These are phyloP conservation scores for Fusarium papillatum DNA, from an alignment of 2,329 filamentous ascomycete species.

Conservation along the genomic window DNA sequence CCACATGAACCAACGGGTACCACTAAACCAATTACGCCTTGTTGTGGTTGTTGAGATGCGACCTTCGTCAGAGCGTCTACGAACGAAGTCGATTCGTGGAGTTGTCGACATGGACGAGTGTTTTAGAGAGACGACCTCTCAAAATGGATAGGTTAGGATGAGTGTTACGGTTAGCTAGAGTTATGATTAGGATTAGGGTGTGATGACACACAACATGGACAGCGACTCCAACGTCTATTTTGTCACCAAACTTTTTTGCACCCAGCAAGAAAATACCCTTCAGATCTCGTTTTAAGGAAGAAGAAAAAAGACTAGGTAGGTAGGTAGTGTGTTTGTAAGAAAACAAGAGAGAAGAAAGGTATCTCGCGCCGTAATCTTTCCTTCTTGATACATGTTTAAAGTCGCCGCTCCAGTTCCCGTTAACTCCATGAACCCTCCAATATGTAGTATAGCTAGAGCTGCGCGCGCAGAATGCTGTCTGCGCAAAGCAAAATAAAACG, in stretches of 20 bases:
- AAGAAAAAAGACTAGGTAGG: background rate
- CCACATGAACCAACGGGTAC: too few relatives aligned
- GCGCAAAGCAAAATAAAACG: constrained; percentile 37
- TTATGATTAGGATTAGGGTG: too few relatives aligned
- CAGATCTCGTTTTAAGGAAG: constrained; percentile 13
- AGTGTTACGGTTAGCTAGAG: too few relatives aligned
- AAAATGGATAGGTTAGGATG: too few relatives aligned
- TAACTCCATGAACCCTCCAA: constrained; percentile 41
- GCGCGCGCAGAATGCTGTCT: constrained; percentile 21
- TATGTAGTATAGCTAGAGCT: constrained; percentile 8
- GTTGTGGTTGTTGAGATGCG: background rate
- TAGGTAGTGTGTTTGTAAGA: constrained; percentile 17
- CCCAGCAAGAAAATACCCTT: background rate
- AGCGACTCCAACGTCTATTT: constrained; percentile 6
- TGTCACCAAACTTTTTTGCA: constrained; percentile 14
- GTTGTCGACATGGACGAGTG: background rate
- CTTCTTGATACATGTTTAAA: constrained; percentile 42
- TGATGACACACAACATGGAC: background rate
- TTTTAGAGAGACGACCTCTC: too few relatives aligned
- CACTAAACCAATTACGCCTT: background rate
- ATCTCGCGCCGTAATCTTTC: constrained; percentile 39
- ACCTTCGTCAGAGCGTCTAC: background rate
- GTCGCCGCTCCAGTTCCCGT: constrained; percentile 40
- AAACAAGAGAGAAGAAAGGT: constrained; percentile 37
- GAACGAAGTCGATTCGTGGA: background rate